These are phyloP conservation scores for Zychaea mexicana DNA, from an alignment of 371 early-diverging fungal species.

Conservation along the genomic window DNA sequence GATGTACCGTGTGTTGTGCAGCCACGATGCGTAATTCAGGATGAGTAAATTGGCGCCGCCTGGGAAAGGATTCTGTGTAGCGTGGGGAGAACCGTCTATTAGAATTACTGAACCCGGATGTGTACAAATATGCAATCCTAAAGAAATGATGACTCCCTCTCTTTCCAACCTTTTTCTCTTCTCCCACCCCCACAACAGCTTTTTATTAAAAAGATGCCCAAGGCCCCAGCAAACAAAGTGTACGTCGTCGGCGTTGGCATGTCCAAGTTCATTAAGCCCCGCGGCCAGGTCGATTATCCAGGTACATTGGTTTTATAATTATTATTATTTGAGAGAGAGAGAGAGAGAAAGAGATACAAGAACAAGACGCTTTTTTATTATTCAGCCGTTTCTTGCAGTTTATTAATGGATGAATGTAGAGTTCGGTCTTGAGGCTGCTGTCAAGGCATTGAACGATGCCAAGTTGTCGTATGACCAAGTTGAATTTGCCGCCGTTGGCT, in stretches of 20 bases:
- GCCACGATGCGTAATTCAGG: neutral
- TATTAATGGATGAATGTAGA: slow-evolving; percentile 52
- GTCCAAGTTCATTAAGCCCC: slow-evolving; percentile 68
- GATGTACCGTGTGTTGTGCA: too few relatives aligned
- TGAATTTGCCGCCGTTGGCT: slow-evolving; percentile 65
- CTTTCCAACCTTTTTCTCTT: neutral
- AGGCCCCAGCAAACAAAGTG: slow-evolving; percentile 31
- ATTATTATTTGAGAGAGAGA: neutral
- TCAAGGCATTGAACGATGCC: slow-evolving; percentile 77
- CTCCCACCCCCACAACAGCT: neutral
- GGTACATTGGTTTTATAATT: too few relatives aligned
- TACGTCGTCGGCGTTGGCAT: slow-evolving; percentile 67
- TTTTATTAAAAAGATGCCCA: neutral
- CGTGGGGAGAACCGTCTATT: neutral
- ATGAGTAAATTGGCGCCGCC: neutral
- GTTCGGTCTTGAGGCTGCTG: slow-evolving; percentile 71
- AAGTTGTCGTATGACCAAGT: slow-evolving; percentile 68
- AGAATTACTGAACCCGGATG: neutral
- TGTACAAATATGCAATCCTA: neutral
- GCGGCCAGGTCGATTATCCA: slow-evolving; percentile 61
- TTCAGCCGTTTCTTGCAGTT: too few relatives aligned
- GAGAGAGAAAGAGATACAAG: neutral
- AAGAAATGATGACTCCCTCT: neutral
- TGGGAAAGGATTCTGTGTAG: slow-evolving; percentile 1
- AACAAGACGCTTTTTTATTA: neutral